phyloP scores from a whole-genome alignment of 1,139 yeast genomes.

The Kazachstania sp. region DNA sequence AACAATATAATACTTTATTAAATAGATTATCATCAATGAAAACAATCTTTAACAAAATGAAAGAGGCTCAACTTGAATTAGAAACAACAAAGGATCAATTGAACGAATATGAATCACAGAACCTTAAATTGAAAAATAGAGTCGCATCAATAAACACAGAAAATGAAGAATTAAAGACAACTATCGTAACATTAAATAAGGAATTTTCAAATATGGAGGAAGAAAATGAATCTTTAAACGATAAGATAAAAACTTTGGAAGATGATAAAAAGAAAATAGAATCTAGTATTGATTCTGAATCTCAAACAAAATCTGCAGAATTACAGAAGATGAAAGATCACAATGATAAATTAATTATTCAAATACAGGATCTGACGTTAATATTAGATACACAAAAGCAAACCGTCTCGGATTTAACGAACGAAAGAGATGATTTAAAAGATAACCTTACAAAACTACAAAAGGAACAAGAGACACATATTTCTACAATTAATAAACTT shows the following conservation, averaged over 20 bases:
- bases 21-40: slow-evolving; percentile 76
- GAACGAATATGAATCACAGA: slow-evolving; percentile 32
- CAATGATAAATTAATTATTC: slow-evolving; percentile 23
- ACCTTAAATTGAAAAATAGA: slow-evolving; percentile 30
- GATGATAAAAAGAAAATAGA: slow-evolving; percentile 17
- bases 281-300: slow-evolving; percentile 17
- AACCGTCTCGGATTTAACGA: slow-evolving; percentile 20
- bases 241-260: slow-evolving; percentile 30
- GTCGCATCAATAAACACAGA: slow-evolving; percentile 24
- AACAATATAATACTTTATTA: slow-evolving; percentile 66
- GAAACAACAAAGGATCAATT: slow-evolving; percentile 45
- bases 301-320: slow-evolving; percentile 18
- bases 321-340: slow-evolving; percentile 15
- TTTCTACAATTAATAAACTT: slow-evolving; percentile 20
- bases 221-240: slow-evolving; percentile 59
- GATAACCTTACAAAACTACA: slow-evolving; percentile 13
- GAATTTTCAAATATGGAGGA: slow-evolving; percentile 50
- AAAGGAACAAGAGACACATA: slow-evolving; percentile 18
- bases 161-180: slow-evolving; percentile 29
- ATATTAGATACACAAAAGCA: slow-evolving; percentile 23
- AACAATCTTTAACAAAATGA: slow-evolving; percentile 64
- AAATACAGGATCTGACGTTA: slow-evolving; percentile 22
- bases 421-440: slow-evolving; percentile 24
- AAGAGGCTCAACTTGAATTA: slow-evolving; percentile 64
- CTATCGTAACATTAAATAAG: slow-evolving; percentile 37